A percentile compares a stretch with the other conserved stretches of the same genome.
These are phyloP conservation scores for Orbilia oligospora DNA, from an alignment of 2,329 filamentous ascomycete species.

Conservation along the genomic window DNA sequence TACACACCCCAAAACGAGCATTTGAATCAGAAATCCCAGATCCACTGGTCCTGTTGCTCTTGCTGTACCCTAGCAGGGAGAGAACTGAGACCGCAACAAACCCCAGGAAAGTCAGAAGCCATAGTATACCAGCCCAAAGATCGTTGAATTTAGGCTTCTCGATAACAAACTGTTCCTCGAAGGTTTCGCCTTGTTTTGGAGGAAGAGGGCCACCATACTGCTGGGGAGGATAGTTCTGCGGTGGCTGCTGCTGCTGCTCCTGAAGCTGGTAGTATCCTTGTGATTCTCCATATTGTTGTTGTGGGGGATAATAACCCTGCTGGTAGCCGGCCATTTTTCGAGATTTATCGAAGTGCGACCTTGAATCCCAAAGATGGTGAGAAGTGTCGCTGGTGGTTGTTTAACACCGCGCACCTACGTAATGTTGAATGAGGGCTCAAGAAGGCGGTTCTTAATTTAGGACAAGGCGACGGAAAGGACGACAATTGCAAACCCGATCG, in stretches of 20 bases:
- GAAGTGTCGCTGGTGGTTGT: background rate
- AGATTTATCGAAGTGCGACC: conserved; percentile 1
- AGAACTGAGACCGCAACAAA: conserved; percentile 83
- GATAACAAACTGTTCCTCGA: conserved; percentile 86
- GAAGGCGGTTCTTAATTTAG: background rate
- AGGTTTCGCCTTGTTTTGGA: conserved; percentile 68
- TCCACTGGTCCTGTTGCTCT: conserved; percentile 38
- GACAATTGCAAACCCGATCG: background rate
- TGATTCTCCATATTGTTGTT: conserved; percentile 60
- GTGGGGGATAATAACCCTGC: conserved; percentile 62
- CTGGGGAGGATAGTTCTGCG: conserved; percentile 62
- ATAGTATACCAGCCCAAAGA: conserved; percentile 85
- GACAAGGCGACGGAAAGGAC: background rate
- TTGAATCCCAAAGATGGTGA: background rate
- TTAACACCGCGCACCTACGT: background rate
- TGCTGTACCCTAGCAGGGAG: conserved; percentile 80
- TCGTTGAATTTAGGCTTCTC: conserved; percentile 91
- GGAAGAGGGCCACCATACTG: conserved; percentile 64
- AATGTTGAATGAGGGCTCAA: background rate
- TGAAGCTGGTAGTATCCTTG: conserved; percentile 66
- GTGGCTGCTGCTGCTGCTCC: conserved; percentile 60
- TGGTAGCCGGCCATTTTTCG: conserved; percentile 66
- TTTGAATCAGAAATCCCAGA: conserved; percentile 44
- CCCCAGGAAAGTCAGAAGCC: conserved; percentile 79
- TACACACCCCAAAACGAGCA: conserved; percentile 50